Evolutionary conservation across 2,329 filamentous ascomycete species (phyloP), one percentile per base, ranked within the genome.

Genomic region (Microcera coccophila): DNA sequence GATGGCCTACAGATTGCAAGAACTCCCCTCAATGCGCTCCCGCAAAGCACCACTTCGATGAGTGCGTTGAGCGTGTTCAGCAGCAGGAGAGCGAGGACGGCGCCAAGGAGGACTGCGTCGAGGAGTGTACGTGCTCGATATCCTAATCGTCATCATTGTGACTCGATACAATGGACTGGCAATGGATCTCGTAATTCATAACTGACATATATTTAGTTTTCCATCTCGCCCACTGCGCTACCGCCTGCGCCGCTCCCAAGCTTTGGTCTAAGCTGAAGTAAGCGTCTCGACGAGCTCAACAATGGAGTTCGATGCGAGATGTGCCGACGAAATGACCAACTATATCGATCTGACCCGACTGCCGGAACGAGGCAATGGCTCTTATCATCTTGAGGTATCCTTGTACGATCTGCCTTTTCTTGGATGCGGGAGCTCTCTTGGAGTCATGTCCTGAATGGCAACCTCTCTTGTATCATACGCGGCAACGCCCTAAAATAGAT

Each of bases 11-110:
- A 97, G 93, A 95, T 65, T 98, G 93, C 81, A 81, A 81, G 71
- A 82, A 91, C 69, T 90, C 90, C 54, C 79, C 85, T 69, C 76
- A 87, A 70, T 98, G 93, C 74, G 78, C 84, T 49, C 84, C 85
- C 47, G 80, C 81, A 65, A 98, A 97, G 83, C 91, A 97, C 79
- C 93, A 98, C 80, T 97, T 86, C 69, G 91, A 97, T 57, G 89
- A 96, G 74, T 98, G 93, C 70, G 90, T 91, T 60, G 90, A 95
- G 81, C 90, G 93, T 62, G 93, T 98, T 59, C 62, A 67, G 44
- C 56, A 68, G 57, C 66, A 68, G 52, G 81, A 89, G 62, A 80
- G 85, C 58, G 79, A 84, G 53, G 82, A 85, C 59, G 84, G 75
- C 42, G 74, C 84, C 60, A 82, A 87, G 62, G 93, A 98, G 80